A percentile compares a stretch with the other conserved stretches of the same genome.
These are phyloP conservation scores for Nemania diffusa DNA, from an alignment of 2,329 filamentous ascomycete species.

Conservation along the genomic window DNA sequence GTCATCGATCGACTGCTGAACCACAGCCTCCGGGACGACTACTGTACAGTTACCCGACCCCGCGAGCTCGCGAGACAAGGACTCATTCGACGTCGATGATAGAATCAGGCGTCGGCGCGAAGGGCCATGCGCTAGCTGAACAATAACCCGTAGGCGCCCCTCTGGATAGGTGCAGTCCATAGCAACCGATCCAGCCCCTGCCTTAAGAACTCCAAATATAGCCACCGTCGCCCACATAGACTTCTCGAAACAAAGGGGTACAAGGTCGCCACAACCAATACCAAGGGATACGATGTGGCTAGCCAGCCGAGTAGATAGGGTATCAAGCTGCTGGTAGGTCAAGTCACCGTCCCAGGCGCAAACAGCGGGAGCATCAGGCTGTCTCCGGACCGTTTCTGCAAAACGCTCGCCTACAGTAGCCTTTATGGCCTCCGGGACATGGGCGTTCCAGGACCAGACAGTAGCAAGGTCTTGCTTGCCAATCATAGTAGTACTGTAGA, in stretches of 20 bases:
- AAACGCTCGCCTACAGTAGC: neutral
- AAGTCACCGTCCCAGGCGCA: constrained; percentile 15
- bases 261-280: neutral
- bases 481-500: no score
- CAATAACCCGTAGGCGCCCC: neutral
- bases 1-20: neutral
- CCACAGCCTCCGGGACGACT: neutral
- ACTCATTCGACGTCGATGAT: constrained; percentile 3
- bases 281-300: neutral
- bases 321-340: constrained; percentile 9
- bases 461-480: neutral
- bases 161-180: constrained; percentile 2
- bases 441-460: constrained; percentile 7
- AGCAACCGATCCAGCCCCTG: constrained; percentile 9
- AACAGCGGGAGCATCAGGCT: neutral
- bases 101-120: neutral
- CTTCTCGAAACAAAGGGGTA: constrained; percentile 15
- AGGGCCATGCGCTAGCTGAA: neutral
- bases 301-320: constrained; percentile 12
- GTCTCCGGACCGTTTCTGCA: neutral
- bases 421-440: neutral
- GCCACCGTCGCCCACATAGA: constrained; percentile 9
- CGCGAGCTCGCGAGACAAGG: constrained; percentile 8
- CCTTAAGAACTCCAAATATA: constrained; percentile 12
- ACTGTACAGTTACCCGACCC: neutral